These are phyloP conservation scores for Primulina eburnea DNA, from an alignment of 257 asterid species.

Conservation along the genomic window DNA sequence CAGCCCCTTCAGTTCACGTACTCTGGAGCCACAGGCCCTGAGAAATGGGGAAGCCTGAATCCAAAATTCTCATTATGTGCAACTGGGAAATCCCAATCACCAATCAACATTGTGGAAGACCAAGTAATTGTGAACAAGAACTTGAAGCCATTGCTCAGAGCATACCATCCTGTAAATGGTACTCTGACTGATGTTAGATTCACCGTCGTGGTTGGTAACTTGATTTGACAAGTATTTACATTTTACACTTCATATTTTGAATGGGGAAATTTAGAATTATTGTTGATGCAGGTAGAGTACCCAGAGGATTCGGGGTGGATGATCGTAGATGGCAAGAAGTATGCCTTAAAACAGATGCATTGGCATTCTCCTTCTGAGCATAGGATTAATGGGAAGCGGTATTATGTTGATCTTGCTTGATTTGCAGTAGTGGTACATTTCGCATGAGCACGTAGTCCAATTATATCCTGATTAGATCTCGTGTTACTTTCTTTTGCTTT, in stretches of 20 bases:
- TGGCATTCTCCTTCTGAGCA: constrained; percentile 78
- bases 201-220: constrained; percentile 57
- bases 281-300: constrained; percentile 58
- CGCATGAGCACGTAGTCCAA: too few species aligned
- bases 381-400: constrained; percentile 48
- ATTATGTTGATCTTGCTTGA: background rate
- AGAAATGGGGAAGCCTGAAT: constrained; percentile 59
- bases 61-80: constrained; percentile 60
- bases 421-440: too few species aligned
- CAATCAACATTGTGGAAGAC: constrained; percentile 44
- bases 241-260: background rate
- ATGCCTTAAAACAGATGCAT: constrained; percentile 61
- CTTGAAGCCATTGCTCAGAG: constrained; percentile 52
- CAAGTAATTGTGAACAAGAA: constrained; percentile 30
- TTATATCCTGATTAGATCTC: too few species aligned
- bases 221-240: background rate
- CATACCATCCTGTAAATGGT: constrained; percentile 49
- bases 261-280: background rate
- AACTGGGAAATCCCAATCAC: constrained; percentile 67
- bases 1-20: constrained; percentile 47
- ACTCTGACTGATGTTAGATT: constrained; percentile 59
- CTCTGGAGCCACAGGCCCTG: constrained; percentile 67
- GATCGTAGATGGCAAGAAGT: constrained; percentile 44
- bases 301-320: constrained; percentile 54
- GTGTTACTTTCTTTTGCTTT: too few species aligned